Percentiles rank a stretch among this genome's conserved stretches.
These are phyloP conservation scores for Kockovaella imperatae DNA, from an alignment of 768 basidiomycete genomes.

Conservation along the genomic window DNA sequence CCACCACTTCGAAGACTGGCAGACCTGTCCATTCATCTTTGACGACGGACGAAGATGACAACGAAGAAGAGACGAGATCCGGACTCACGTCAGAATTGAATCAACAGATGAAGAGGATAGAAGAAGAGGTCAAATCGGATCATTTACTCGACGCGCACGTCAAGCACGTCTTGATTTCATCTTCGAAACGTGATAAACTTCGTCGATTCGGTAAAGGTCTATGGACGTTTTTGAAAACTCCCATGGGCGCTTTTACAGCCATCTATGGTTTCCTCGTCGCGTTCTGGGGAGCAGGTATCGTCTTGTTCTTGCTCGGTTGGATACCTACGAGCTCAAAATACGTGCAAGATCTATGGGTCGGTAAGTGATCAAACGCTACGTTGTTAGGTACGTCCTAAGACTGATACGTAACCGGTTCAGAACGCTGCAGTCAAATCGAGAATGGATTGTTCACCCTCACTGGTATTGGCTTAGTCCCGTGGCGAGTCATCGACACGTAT, in stretches of 20 bases:
- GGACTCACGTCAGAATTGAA: too few species aligned
- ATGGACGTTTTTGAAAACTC: constrained; percentile 78
- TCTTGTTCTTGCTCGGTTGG: constrained; percentile 55
- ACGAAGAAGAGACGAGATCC: too few species aligned
- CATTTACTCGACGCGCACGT: constrained; percentile 65
- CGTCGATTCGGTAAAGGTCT: constrained; percentile 60
- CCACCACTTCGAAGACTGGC: background rate
- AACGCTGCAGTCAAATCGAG: constrained; percentile 53
- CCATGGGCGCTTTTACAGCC: constrained; percentile 63
- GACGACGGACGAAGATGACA: too few species aligned
- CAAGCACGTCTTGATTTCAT: constrained; percentile 56
- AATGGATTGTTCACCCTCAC: constrained; percentile 76
- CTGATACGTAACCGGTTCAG: constrained; percentile 7
- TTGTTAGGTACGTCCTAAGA: background rate
- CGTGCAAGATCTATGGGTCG: constrained; percentile 69
- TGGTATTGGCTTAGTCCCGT: constrained; percentile 69
- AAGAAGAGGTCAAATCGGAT: constrained; percentile 17
- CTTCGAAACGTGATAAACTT: constrained; percentile 52
- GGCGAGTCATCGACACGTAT: constrained; percentile 66
- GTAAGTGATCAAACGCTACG: constrained; percentile 15
- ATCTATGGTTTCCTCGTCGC: constrained; percentile 73
- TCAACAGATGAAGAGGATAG: constrained; percentile 3
- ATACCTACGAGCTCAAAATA: constrained; percentile 65
- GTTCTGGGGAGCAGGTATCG: constrained; percentile 81
- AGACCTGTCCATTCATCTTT: too few species aligned